Evolutionary conservation across 768 basidiomycete genomes (phyloP), one percentile per base, ranked within the genome.

Genomic region (Hypholoma sublateritium): DNA sequence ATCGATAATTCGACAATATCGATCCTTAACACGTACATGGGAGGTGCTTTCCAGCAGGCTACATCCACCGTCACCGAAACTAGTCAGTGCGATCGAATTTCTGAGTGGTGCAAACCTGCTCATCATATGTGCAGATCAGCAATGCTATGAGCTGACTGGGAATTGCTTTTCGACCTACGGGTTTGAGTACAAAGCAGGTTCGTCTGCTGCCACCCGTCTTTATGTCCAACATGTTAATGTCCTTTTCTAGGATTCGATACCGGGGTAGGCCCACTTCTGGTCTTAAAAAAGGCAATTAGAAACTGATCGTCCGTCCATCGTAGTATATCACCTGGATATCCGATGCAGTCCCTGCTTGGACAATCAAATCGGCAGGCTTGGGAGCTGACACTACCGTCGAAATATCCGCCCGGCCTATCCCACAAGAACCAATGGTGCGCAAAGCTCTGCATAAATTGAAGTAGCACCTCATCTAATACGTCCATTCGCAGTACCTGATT

Each of bases 251-350:
- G 68, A 22, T 69, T 66, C 51, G 66, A 69, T 57, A 50, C 63
- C 48, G 51, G 41, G 14, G 60, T 65, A 51, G 19, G 57, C 43
- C 13, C 22, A 37, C 22, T 44, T 13, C 22, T 6, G 16, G 24
- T 24, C 6, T 16, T 14, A 28, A 4, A n/a, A 34, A 54, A 3
- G 43, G n/a, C 34, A 28, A 12, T 28, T 4, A 9, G 21, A 13
- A 3, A 45, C 55, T 62, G 41, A 55, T 42, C 43, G 46, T 50
- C 49, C 44, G n/a, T 13, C 22, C 48, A 44, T 43, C 39, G 5
- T 49, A 88, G 80, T 95, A 94, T 68, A 91, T 95, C 58, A 76
- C 83, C 17, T 95, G 93, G 93, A 81, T 93, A 45, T 72, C 84
- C 41, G 76, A 85, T 55, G 79, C 73, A 56, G 69, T 83, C 64